Base-by-base conservation (phyloP, 164 flowering plant species). In the Chloranthus sessilifolius region DNA sequence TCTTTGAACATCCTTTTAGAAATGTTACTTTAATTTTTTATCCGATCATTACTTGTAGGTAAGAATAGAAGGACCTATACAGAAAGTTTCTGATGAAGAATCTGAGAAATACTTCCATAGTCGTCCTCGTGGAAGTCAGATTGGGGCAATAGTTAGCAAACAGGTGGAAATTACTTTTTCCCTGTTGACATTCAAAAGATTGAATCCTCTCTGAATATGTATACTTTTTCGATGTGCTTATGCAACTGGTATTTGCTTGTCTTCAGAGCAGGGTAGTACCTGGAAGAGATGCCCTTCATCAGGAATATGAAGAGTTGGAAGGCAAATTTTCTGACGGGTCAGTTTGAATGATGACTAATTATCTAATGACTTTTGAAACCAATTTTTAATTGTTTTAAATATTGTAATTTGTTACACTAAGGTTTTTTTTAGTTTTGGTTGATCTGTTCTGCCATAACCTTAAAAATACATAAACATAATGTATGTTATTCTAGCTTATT, bases 61-160 rank as follows among this genome's bases (percentile, higher is more conserved):
- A 36, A 72, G 99, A 65, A 74, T 92, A 49, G 95, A 88, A 76
- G 99, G 99, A 34, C 21, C 74, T 37, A 95, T 92, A 50, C 60
- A 75, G 61, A 88, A 86, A 63, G 81, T 88, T 43, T 72, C 99
- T 26, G 80, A 81, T 4, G 85, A 76, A 61, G 96, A 92, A 72
- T 92, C 95, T 59, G 88, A 86, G 58, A 76, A 79, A 24, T 88
- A 84, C 58, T 92, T 92, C 58, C 95, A 84, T 47, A 86, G 89
- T 43, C 95, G 91, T 71, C 95, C 96, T 44, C 79, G 78, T 38
- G 98, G 91, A 65, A 85, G 94, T 72, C 98, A 85, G 62, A 69
- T 88, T 56, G 98, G 95, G 50, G 95, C 95, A 55, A 68, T 84
- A 29, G 92, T 74, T 68, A 82, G 97, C 79, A 68, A 78, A 59